Conservation (phyloP, 345 rosid species). For the Pugionium dolabratum region DNA sequence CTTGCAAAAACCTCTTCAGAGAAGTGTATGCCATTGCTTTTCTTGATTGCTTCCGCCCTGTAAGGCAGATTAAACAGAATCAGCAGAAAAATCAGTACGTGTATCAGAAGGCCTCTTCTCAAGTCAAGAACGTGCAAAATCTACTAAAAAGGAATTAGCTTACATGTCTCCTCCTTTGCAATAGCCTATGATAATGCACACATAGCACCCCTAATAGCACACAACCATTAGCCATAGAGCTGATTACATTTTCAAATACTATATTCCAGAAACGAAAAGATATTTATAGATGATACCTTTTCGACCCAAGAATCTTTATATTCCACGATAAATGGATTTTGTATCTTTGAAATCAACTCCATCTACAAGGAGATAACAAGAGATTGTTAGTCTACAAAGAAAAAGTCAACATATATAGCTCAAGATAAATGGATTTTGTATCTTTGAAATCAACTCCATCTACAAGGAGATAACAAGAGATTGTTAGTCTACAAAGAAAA, state of each 20-base stretch:
- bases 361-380: conserved; percentile 54
- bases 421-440: conserved; percentile 84
- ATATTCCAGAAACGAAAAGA: background rate
- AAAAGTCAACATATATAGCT: conserved; percentile 16
- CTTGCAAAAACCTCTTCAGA: conserved; percentile 71
- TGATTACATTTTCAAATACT: conserved; percentile 1
- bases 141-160: conserved; percentile 44
- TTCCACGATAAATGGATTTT: conserved; percentile 91
- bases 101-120: conserved; percentile 15
- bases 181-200: conserved; percentile 95
- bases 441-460: conserved; percentile 96
- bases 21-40: conserved; percentile 73
- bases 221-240: conserved; percentile 19
- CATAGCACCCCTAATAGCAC: conserved; percentile 85
- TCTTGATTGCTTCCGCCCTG: conserved; percentile 97
- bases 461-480: conserved; percentile 41
- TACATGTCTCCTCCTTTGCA: conserved; percentile 99
- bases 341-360: conserved; percentile 89
- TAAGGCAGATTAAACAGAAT: conserved; percentile 7
- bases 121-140: conserved; percentile 16
- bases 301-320: conserved; percentile 99
- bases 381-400: conserved; percentile 23
- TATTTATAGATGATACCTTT: conserved; percentile 58
- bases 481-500: conserved; percentile 22
- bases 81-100: conserved; percentile 5